Evolutionary conservation across 495 filamentous ascomycete genomes (phyloP), one percentile per base, ranked within the genome.

Genomic region (Penicillium ochrochloron): DNA sequence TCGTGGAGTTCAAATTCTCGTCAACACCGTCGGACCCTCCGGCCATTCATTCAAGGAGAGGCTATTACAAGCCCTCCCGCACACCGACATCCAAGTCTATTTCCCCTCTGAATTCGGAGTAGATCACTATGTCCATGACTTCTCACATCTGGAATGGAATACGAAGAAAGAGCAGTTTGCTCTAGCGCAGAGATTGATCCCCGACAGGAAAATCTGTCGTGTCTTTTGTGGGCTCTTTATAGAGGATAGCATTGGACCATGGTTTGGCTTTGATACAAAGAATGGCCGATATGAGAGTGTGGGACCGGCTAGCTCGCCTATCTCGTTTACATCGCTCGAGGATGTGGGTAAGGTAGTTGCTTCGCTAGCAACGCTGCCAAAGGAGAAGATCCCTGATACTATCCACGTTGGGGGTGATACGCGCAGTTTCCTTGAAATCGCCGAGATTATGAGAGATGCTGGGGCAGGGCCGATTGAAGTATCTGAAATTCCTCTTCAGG

Each of bases 61-160:
- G 21, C 44, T 48, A 12, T 19, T 48, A 8, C 44, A 25, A 1
- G 44, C 44, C 21, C 44, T 48, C 2, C 44, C 44, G 3, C 44
- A 48, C 1, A 48, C 44, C 44, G 21, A 48, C 19, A 19, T 48
- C 44, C 44, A 48, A 48, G 19, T 48, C 21, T 48, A 48, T 6
- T 48, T 48, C 57, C 73, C 73, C 10, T 75, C 73, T 27, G 73
- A 75, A 35, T 75, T 73, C 42, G 70, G 73, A 11, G 70, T 71
- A 7, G 68, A 75, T 53, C 70, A 75, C 48, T 73, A 71, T 35
- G 59, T 63, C 3, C 73, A 75, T 19, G 70, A 75, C 37, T 75
- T 75, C 29, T 10, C 66, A 1, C 71, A 75, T 34, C 17, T 63
- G 0, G 73, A 71, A 52, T 73, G 71, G 73, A 62, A 73, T 34